Base-by-base conservation (phyloP, 2,329 filamentous ascomycete species). In the Beauveria brongniartii region DNA sequence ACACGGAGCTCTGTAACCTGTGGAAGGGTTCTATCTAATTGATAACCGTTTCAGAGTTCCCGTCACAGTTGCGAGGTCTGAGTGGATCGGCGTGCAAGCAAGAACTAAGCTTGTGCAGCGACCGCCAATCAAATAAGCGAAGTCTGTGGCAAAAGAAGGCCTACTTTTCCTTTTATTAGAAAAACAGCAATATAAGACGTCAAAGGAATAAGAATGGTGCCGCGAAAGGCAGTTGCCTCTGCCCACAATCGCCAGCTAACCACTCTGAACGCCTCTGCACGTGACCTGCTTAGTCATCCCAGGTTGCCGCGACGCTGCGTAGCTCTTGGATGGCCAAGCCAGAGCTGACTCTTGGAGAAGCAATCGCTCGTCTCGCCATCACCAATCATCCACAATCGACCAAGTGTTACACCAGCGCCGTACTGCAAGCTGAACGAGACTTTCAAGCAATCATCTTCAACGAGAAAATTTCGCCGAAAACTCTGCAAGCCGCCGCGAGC, bases 291-390 rank as follows among this genome's bases (percentile, higher is more conserved):
- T 59, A 59, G 57, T 59, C 57, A 59, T 50, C 48, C 52, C 26
- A 55, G 41, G 46, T 44, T 24, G 52, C 53, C 59, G 40, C 37
- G 44, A 46, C 44, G 43, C 44, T 61, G 53, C 59, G 59, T 61
- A 61, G 59, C 59, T 61, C 59, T 50, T 61, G 44, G 46, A 26
- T 46, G 34, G 59, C 59, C 59, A 47, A 44, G 59, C 53, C 43
- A 43, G 28, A 61, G 53, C 59, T 61, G 26, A 40, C 59, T 34
- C 34, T 51, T 26, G 58, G 28, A n/a, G 14, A 50, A 51, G 28
- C 57, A 61, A 43, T 22, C 43, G 52, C 26, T 20, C 34, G 34
- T 28, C 16, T 55, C 26, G 34, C 34, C 52, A 50, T 51, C 34
- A 16, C 30, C 46, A 50, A 24, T 55, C 51, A 28, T 61, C 51